These are phyloP conservation scores for Stemphylium vesicarium DNA, from an alignment of 2,329 filamentous ascomycete species.

Conservation along the genomic window DNA sequence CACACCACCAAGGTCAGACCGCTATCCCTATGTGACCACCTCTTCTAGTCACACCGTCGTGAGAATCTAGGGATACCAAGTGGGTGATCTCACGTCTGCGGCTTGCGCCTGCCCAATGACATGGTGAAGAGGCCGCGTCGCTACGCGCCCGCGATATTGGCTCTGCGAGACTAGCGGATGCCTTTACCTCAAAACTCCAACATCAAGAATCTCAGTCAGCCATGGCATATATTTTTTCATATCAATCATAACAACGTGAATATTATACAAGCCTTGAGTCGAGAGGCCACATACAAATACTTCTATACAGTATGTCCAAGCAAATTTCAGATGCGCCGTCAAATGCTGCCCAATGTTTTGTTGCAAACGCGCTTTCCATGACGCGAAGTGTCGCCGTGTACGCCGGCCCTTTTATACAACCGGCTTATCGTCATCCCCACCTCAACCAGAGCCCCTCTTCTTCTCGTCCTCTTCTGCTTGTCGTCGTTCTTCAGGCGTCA, in stretches of 20 bases:
- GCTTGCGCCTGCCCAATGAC: conserved; percentile 28
- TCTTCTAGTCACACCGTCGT: conserved; percentile 33
- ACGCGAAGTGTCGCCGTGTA: conserved; percentile 15
- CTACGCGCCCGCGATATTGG: conserved; percentile 37
- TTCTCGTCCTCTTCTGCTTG: conserved; percentile 42
- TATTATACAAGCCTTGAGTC: conserved; percentile 44
- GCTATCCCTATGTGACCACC: conserved; percentile 14
- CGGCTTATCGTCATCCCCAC: conserved; percentile 3
- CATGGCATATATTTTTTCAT: background rate
- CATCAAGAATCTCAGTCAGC: background rate
- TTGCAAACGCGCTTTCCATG: conserved; percentile 14
- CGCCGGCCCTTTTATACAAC: conserved; percentile 19
- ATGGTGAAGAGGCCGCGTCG: conserved; percentile 17
- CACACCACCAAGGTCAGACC: conserved; percentile 22
- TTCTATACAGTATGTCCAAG: conserved; percentile 28
- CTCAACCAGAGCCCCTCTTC: conserved; percentile 47
- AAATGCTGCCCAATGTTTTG: conserved; percentile 38
- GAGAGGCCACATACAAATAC: conserved; percentile 36
- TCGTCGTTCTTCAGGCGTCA: conserved; percentile 36
- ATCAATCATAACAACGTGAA: conserved; percentile 12
- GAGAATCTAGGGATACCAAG: conserved; percentile 15
- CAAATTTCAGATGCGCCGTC: conserved; percentile 26
- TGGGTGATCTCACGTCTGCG: conserved; percentile 39
- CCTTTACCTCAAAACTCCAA: background rate
- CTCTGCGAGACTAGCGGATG: conserved; percentile 5